A percentile compares a stretch with the other conserved stretches of the same genome.
These are phyloP conservation scores for Phytophthora citricola DNA, from an alignment of 352 stramenopile species.

Conservation along the genomic window DNA sequence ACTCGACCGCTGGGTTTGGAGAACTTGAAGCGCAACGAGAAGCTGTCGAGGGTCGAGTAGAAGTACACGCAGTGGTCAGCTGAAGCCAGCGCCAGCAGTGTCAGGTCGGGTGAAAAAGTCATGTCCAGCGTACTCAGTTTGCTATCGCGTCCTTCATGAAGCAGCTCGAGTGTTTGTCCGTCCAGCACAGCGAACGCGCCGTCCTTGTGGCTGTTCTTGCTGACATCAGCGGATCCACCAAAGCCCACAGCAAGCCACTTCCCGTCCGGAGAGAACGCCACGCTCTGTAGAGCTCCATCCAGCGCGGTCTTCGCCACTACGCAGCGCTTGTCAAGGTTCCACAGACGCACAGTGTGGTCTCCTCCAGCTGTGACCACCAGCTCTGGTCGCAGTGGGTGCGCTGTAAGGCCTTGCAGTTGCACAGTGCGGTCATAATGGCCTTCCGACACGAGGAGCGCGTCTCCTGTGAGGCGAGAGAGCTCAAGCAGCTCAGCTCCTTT, in stretches of 20 bases:
- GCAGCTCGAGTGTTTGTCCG: constrained; percentile 72
- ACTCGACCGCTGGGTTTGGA: constrained; percentile 59
- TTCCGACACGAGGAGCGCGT: constrained; percentile 71
- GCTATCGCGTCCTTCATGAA: constrained; percentile 90
- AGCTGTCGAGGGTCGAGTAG: constrained; percentile 88
- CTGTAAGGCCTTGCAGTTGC: constrained; percentile 56
- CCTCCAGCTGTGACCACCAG: constrained; percentile 75
- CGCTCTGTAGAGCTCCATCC: constrained; percentile 62
- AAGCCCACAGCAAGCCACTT: constrained; percentile 77
- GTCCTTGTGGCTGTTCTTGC: constrained; percentile 42
- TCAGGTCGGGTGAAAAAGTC: constrained; percentile 90
- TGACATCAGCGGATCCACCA: constrained; percentile 35
- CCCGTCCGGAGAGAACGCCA: constrained; percentile 70
- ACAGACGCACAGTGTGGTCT: constrained; percentile 74
- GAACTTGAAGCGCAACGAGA: constrained; percentile 79
- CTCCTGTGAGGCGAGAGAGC: constrained; percentile 66
- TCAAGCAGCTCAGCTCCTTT: constrained; percentile 75
- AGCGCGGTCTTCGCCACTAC: constrained; percentile 66
- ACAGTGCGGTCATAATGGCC: constrained; percentile 56
- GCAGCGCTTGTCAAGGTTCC: constrained; percentile 60
- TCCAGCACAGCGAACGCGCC: constrained; percentile 70
- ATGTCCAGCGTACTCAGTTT: constrained; percentile 84
- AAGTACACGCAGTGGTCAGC: constrained; percentile 92
- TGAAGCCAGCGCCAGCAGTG: constrained; percentile 82
- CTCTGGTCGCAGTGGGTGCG: constrained; percentile 54